Evolutionary conservation across 495 filamentous ascomycete species (phyloP).

Genomic region (Pyronema omphalodes): DNA sequence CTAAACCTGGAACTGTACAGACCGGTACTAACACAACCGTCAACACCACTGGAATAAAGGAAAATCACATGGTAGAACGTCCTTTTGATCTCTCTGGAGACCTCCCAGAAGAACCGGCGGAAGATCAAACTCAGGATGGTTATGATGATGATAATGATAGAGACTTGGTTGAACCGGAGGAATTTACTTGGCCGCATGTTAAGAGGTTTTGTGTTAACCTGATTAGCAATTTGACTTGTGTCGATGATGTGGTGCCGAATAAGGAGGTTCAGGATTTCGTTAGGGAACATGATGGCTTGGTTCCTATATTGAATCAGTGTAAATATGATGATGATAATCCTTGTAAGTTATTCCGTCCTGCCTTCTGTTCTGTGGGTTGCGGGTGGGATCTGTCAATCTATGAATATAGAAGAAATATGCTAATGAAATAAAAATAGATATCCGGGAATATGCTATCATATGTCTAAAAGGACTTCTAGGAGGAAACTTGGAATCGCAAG

Average conservation of each 20-base stretch:
- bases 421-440: slow-evolving; percentile 26
- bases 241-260: slow-evolving; percentile 11
- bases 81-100: slow-evolving; percentile 16
- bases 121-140: slow-evolving; percentile 11
- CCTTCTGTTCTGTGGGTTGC: not conserved
- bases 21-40: not conserved
- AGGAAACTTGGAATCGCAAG: slow-evolving; percentile 45
- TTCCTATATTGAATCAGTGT: slow-evolving; percentile 21
- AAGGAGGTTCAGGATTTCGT: slow-evolving; percentile 21
- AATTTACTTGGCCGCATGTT: slow-evolving; percentile 25
- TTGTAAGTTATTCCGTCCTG: slow-evolving; percentile 9
- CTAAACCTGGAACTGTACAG: too few relatives aligned
- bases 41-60: not conserved
- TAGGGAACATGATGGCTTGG: slow-evolving; percentile 18
- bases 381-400: too few relatives aligned
- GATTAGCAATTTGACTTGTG: slow-evolving; percentile 10
- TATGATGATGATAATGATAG: slow-evolving; percentile 21
- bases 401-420: not conserved
- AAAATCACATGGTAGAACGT: slow-evolving; percentile 19
- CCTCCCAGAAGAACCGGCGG: slow-evolving; percentile 6
- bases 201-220: slow-evolving; percentile 22
- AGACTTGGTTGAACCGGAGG: slow-evolving; percentile 21
- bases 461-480: slow-evolving; percentile 55
- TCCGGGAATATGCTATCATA: slow-evolving; percentile 62
- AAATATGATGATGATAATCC: slow-evolving; percentile 25